These are phyloP conservation scores for Pythium brachiatum DNA, from an alignment of 352 stramenopile species.

Conservation along the genomic window DNA sequence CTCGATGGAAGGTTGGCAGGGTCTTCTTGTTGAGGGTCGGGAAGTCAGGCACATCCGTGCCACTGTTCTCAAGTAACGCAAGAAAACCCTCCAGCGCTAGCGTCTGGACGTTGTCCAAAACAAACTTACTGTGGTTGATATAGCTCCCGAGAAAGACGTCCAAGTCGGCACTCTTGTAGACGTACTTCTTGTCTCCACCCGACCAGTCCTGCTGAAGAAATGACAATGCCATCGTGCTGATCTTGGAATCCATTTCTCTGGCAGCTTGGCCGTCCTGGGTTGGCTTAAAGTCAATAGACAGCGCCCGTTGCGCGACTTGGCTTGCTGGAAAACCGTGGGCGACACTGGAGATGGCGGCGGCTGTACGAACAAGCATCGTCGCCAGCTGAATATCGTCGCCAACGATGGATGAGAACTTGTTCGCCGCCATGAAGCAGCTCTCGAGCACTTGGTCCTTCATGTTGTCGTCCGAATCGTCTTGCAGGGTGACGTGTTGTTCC, in stretches of 20 bases:
- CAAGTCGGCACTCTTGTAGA: conserved; percentile 39
- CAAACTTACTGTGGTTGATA: conserved; percentile 34
- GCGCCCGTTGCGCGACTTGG: conserved; percentile 4
- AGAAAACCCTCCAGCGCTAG: conserved; percentile 44
- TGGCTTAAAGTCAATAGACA: conserved; percentile 8
- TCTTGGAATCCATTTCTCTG: conserved; percentile 29
- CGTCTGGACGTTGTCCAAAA: conserved; percentile 48
- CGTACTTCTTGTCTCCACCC: conserved; percentile 34
- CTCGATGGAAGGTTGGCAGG: conserved; percentile 40
- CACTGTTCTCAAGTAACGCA: conserved; percentile 36
- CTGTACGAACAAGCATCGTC: conserved; percentile 7
- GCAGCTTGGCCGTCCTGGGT: conserved; percentile 4
- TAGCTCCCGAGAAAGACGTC: conserved; percentile 38
- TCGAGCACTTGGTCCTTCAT: conserved; percentile 14
- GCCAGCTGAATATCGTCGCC: conserved; percentile 13
- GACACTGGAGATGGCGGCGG: conserved; percentile 8
- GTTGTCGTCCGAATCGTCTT: neutral
- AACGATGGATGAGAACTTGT: conserved; percentile 16
- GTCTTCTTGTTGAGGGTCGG: conserved; percentile 61
- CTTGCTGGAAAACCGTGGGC: conserved; percentile 12
- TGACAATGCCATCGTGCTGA: conserved; percentile 34
- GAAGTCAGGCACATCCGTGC: conserved; percentile 16
- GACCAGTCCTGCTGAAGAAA: conserved; percentile 52
- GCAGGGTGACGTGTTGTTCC: conserved; percentile 12
- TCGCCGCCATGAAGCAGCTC: conserved; percentile 19